Base-by-base conservation (phyloP, 148 eudicot species). In the Fallopia convolvulus region DNA sequence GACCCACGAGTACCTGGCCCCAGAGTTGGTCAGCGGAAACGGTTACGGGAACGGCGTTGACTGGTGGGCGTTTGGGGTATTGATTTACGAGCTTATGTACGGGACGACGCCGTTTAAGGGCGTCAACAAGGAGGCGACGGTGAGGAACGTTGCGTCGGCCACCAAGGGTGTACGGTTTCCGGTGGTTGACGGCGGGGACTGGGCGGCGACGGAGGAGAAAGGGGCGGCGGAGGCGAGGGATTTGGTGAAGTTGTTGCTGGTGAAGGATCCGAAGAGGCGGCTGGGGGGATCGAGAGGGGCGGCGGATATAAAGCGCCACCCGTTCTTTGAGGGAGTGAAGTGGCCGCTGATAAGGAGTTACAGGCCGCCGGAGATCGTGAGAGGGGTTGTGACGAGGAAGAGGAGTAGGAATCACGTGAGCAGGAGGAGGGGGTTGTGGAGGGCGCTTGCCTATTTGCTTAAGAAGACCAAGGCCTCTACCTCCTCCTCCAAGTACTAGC, bases 61-160 rank as follows among this genome's bases (percentile, higher is more conserved):
- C 76, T 92, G 97, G 97, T 92, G 97, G 98, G 94, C 93, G 2
- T 89, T 92, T 21, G 97, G 97, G 70, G 90, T 93, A 0, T 77
- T 92, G 50, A 18, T 90, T 0, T 89, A 90, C 52, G 98, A 92
- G 74, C 65, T 92, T 1, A 6, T 92, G 14, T 82, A 76, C 42
- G 97, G 97, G 0, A 77, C 85, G 66, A 92, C 97, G 5, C 98
- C 97, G 79, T 92, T 92, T 75, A 88, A 89, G 78, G 97, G 98
- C 3, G 79, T 65, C 6, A 89, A 80, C 72, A 92, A 90, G 56
- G 92, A 93, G 65, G 83, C 82, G 3, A 92, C 97, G 6, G 70
- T 92, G 63, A 83, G 91, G 17, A 92, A 92, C 14, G 90, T 92
- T 39, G 95, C 86, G 17, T 87, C 94, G 9, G 70, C 74, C 12